phyloP scores from a whole-genome alignment of 2,329 filamentous ascomycete genomes.

The Fusarium solani-melongenae region DNA sequence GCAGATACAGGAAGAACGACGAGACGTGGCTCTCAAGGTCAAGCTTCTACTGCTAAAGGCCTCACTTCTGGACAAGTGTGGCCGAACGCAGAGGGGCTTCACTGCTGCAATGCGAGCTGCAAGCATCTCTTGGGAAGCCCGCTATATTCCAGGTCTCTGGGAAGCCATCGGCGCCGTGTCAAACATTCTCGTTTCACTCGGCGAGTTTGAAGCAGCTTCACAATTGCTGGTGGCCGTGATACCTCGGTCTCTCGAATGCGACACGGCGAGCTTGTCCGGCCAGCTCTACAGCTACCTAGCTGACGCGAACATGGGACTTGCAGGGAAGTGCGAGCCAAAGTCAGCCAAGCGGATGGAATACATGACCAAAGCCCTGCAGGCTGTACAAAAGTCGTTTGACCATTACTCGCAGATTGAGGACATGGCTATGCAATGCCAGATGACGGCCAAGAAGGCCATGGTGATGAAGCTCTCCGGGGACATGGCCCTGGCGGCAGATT shows the following conservation, averaged over 20 bases:
- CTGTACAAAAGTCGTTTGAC: conserved; percentile 71
- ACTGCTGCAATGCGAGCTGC: conserved; percentile 81
- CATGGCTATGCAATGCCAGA: conserved; percentile 76
- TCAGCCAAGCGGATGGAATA: conserved; percentile 64
- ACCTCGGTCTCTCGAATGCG: conserved; percentile 80
- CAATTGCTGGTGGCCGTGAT: conserved; percentile 75
- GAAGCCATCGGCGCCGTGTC: conserved; percentile 75
- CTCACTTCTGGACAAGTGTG: conserved; percentile 73
- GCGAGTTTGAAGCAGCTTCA: conserved; percentile 75
- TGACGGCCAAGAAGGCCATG: conserved; percentile 84
- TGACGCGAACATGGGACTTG: conserved; percentile 83
- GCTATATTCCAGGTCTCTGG: conserved; percentile 78
- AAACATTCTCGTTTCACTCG: conserved; percentile 74
- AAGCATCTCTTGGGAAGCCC: conserved; percentile 76
- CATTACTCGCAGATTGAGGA: conserved; percentile 75
- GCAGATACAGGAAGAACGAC: conserved; percentile 57
- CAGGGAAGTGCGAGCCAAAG: conserved; percentile 62
- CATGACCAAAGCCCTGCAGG: conserved; percentile 67
- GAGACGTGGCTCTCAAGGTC: conserved; percentile 72
- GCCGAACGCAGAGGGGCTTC: conserved; percentile 79
- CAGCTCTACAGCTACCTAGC: conserved; percentile 76
- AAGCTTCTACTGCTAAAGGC: conserved; percentile 80
- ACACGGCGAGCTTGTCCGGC: conserved; percentile 70
- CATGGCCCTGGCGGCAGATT: conserved; percentile 70
- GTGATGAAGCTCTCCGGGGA: conserved; percentile 79